Conservation (phyloP, 2,329 filamentous ascomycete genomes). For the Fusarium decemcellulare region DNA sequence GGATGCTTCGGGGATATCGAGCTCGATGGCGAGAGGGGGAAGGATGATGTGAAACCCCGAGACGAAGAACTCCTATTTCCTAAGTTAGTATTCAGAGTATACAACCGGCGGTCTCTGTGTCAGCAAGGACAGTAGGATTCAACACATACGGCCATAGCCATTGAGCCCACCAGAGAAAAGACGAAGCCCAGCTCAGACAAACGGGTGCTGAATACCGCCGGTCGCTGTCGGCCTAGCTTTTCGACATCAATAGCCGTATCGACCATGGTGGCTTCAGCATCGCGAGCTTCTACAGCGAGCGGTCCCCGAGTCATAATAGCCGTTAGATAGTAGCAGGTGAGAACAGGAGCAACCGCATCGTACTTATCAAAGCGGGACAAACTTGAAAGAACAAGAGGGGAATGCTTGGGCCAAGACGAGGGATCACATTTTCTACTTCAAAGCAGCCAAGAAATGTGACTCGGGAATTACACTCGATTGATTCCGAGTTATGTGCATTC, state of each 20-base stretch:
- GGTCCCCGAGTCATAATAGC: not conserved
- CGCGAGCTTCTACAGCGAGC: not conserved
- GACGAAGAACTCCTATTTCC: constrained; percentile 14
- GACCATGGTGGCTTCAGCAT: not conserved
- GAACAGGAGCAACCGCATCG: too few species aligned
- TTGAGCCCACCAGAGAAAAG: not conserved
- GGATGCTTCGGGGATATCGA: constrained; percentile 14
- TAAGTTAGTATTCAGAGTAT: not conserved
- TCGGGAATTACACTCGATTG: too few species aligned
- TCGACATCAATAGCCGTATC: constrained; percentile 5
- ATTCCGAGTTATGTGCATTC: not conserved
- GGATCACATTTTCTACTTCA: not conserved
- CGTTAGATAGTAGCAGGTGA: not conserved
- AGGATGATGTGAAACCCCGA: constrained; percentile 15
- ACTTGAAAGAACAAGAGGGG: not conserved
- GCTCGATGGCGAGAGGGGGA: constrained; percentile 8
- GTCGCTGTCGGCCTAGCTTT: constrained; percentile 5
- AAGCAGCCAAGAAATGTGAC: too few species aligned
- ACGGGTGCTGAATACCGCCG: not conserved
- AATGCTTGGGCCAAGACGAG: too few species aligned
- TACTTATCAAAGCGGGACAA: not conserved
- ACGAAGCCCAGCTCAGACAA: constrained; percentile 1
- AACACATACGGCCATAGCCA: constrained; percentile 4
- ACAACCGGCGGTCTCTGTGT: not conserved
- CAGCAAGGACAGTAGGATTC: too few species aligned